These are phyloP conservation scores for Ogataea zsoltii DNA, from an alignment of 805 yeast species.

Conservation along the genomic window DNA sequence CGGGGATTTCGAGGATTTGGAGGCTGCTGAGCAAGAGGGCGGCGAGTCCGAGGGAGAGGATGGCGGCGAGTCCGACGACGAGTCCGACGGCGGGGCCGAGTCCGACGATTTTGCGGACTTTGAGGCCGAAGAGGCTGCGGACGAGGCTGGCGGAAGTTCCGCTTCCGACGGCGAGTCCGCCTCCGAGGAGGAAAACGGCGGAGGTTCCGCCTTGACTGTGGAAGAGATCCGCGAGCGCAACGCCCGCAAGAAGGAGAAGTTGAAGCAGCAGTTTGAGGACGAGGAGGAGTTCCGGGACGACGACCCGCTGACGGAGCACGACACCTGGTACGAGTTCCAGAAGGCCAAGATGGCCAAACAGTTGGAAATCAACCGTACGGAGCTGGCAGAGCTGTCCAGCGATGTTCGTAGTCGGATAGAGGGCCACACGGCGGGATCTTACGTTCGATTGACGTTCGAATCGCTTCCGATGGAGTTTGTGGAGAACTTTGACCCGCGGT, in stretches of 20 bases:
- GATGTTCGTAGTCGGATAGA: slow-evolving; percentile 80
- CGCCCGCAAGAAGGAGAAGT: slow-evolving; percentile 86
- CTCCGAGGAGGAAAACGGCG: too few species aligned
- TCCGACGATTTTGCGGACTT: slow-evolving; percentile 55
- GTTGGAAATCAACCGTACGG: slow-evolving; percentile 86
- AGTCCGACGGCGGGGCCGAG: too few species aligned
- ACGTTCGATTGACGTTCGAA: slow-evolving; percentile 85
- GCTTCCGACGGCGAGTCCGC: too few species aligned
- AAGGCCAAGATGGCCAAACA: slow-evolving; percentile 97
- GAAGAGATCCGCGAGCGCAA: slow-evolving; percentile 78
- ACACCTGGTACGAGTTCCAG: slow-evolving; percentile 97
- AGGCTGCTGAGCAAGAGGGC: slow-evolving; percentile 27
- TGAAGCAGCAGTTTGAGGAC: slow-evolving; percentile 87
- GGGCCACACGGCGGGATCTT: slow-evolving; percentile 92
- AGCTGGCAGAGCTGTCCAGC: slow-evolving; percentile 68
- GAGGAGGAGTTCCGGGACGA: slow-evolving; percentile 76
- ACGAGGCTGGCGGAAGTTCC: slow-evolving; percentile 35
- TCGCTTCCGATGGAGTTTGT: slow-evolving; percentile 86
- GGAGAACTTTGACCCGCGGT: slow-evolving; percentile 80
- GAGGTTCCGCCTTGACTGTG: slow-evolving; percentile 40
- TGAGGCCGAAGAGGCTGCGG: slow-evolving; percentile 50
- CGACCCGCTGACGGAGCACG: slow-evolving; percentile 66
- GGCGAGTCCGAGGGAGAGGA: slow-evolving; percentile 40
- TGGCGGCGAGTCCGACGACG: slow-evolving; percentile 30
- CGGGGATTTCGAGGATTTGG: slow-evolving; percentile 41